phyloP scores from a whole-genome alignment of 1,284 basidiomycete genomes.

The Pseudozyma pruni region DNA sequence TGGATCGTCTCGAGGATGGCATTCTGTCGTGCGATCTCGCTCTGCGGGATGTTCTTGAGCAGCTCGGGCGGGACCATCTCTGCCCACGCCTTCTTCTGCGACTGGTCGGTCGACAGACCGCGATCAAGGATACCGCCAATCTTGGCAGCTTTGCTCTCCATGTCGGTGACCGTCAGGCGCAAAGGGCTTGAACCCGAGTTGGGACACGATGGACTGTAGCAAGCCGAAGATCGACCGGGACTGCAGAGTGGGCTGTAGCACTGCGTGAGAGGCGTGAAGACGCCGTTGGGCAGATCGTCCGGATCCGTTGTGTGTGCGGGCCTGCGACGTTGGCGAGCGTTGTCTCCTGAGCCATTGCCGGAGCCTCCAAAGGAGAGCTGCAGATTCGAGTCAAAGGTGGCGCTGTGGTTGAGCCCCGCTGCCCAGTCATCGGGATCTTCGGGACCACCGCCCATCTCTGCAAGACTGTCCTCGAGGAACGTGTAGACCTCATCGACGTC shows the following conservation, averaged over 20 bases:
- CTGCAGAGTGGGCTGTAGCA: slow-evolving; percentile 97
- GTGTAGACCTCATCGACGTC: slow-evolving; percentile 94
- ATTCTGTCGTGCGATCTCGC: slow-evolving; percentile 85
- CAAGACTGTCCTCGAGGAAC: slow-evolving; percentile 81
- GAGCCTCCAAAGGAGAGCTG: slow-evolving; percentile 24
- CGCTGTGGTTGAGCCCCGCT: slow-evolving; percentile 28
- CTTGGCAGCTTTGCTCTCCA: slow-evolving; percentile 6
- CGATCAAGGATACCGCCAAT: slow-evolving; percentile 13
- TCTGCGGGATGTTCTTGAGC: slow-evolving; percentile 76
- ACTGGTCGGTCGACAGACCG: slow-evolving; percentile 14
- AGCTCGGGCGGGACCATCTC: slow-evolving; percentile 77
- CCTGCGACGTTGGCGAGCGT: slow-evolving; percentile 12
- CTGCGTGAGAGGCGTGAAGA: slow-evolving; percentile 94
- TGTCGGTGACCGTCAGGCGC: slow-evolving; percentile 17
- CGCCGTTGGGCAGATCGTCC: slow-evolving; percentile 85
- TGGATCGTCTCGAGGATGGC: slow-evolving; percentile 90
- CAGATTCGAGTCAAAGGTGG: slow-evolving; percentile 28
- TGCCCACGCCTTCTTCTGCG: slow-evolving; percentile 76
- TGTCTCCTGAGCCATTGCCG: slow-evolving; percentile 7
- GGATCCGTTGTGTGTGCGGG: slow-evolving; percentile 72
- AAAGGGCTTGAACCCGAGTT: slow-evolving; percentile 34
- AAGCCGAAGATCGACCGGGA: slow-evolving; percentile 55
- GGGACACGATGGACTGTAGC: slow-evolving; percentile 58
- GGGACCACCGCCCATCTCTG: slow-evolving; percentile 17
- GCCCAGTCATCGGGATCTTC: slow-evolving; percentile 38